Evolutionary conservation across 2,329 filamentous ascomycete species (phyloP), one percentile per base, ranked within the genome.

Genomic region (Microsporum ferrugineum): DNA sequence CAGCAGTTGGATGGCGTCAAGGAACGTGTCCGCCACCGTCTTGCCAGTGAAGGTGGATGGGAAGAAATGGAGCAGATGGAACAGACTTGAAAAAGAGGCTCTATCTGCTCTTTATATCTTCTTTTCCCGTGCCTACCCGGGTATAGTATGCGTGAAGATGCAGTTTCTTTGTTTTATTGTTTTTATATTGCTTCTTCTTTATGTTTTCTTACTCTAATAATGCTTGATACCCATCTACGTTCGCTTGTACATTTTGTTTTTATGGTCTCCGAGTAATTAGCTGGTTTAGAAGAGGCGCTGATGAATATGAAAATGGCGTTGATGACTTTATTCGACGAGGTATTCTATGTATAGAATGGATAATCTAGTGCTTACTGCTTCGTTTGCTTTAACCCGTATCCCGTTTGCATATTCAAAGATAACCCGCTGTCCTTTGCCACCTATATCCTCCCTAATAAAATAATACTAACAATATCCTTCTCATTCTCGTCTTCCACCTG

Each of bases 1-100:
- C 85, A 86, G 64, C 84, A 85, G 60, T 80, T 97, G 67, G 83
- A 82, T 63, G 81, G 79, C 14, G 85, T 91, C 64, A 92, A 89
- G 74, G 83, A 85, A 70, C 79, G 87, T 59, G 86, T 96, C 0
- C 85, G 86, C 60, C 81, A 80, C 34, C 91, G 85, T 77, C 78
- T 96, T 66, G 75, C 89, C 64, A 82, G 84, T 69, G 86, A 84
- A 63, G 90, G 88, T n/a, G 92, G 90, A 0, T 95, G 91, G 89
- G 91, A 95, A 66, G 90, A 95, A 73, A 79, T 82, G 64, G 77
- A 87, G 51, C 84, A 87, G 71, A 65, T 75, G 67, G 74, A 75
- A 60, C 67, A 71, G 63, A 41, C 17, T 34, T 45, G 43, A 45
- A 23, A 61, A 64, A 63, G 66, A 14, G 17, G 17, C 17, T 23